These are phyloP conservation scores for Cystobasidiopsis lactophilus DNA, from an alignment of 768 basidiomycete genomes.

Conservation along the genomic window DNA sequence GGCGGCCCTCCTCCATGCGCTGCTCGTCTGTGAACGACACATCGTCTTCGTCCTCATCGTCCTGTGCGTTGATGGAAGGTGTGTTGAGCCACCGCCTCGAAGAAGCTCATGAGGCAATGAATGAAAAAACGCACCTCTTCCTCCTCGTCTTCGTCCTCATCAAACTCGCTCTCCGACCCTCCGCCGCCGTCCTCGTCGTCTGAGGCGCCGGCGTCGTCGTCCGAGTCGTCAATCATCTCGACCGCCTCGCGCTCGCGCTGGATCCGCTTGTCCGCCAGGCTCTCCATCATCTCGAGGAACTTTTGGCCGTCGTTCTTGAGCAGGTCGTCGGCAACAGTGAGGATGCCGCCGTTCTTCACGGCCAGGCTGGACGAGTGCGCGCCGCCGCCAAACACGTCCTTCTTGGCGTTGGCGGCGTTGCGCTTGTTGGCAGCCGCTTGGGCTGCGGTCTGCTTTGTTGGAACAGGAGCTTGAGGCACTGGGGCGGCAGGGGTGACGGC, in stretches of 20 bases:
- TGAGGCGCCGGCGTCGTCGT: constrained; percentile 40
- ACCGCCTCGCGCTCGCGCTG: constrained; percentile 44
- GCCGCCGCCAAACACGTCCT: constrained; percentile 53
- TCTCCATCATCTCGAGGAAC: constrained; percentile 99
- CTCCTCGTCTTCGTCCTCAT: constrained; percentile 40
- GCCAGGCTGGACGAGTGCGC: constrained; percentile 65
- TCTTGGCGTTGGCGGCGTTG: constrained; percentile 7
- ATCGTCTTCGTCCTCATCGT: constrained; percentile 25
- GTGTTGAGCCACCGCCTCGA: neutral
- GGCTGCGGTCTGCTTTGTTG: constrained; percentile 9
- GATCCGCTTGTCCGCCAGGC: constrained; percentile 81
- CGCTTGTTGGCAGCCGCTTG: constrained; percentile 9
- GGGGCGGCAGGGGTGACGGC: neutral
- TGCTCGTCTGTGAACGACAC: constrained; percentile 80
- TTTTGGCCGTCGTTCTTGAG: constrained; percentile 97
- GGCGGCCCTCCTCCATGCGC: constrained; percentile 96
- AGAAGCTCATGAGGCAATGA: constrained; percentile 13
- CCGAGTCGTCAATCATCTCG: constrained; percentile 39
- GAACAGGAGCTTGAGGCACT: neutral
- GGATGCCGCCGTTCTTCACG: constrained; percentile 53
- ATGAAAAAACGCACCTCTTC: constrained; percentile 25
- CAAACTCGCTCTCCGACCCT: constrained; percentile 41
- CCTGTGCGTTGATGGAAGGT: constrained; percentile 27
- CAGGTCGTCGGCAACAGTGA: constrained; percentile 95
- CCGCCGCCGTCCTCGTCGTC: constrained; percentile 43